A percentile compares a stretch with the other conserved stretches of the same genome.
These are phyloP conservation scores for Lactifluus hygrophoroides DNA, from an alignment of 768 basidiomycete genomes.

Conservation along the genomic window DNA sequence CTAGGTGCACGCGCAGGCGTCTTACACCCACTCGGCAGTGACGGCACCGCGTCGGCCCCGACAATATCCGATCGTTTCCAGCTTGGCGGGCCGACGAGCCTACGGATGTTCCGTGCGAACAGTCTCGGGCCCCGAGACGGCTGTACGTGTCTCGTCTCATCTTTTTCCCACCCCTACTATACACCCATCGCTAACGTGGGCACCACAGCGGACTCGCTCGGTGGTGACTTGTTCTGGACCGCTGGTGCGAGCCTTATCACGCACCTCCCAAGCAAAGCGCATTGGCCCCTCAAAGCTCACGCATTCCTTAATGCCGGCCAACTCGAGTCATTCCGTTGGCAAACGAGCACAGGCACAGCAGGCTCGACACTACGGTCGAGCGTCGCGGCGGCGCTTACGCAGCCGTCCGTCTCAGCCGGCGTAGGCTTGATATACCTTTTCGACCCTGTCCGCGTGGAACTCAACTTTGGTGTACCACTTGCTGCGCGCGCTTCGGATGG, in stretches of 20 bases:
- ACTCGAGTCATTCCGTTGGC: slow-evolving; percentile 38
- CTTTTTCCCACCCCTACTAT: background rate
- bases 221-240: slow-evolving; percentile 78
- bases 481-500: slow-evolving; percentile 61
- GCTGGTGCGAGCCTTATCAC: slow-evolving; percentile 68
- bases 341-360: slow-evolving; percentile 28
- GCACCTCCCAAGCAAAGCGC: slow-evolving; percentile 56
- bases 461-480: slow-evolving; percentile 82
- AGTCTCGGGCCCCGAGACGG: slow-evolving; percentile 72
- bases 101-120: slow-evolving; percentile 70
- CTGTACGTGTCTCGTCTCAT: slow-evolving; percentile 34
- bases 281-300: slow-evolving; percentile 86
- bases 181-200: background rate
- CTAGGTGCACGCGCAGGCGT: slow-evolving; percentile 65
- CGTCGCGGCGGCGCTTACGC: slow-evolving; percentile 33
- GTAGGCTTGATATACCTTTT: slow-evolving; percentile 78
- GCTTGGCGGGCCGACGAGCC: slow-evolving; percentile 81
- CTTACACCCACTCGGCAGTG: slow-evolving; percentile 45
- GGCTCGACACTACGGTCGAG: slow-evolving; percentile 13
- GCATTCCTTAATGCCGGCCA: slow-evolving; percentile 75
- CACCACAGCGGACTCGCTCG: slow-evolving; percentile 64
- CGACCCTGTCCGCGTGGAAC: slow-evolving; percentile 76
- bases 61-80: slow-evolving; percentile 85
- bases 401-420: slow-evolving; percentile 72
- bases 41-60: slow-evolving; percentile 30